phyloP scores from a whole-genome alignment of 2,329 filamentous ascomycete genomes.

The Sphaerulina musiva region DNA sequence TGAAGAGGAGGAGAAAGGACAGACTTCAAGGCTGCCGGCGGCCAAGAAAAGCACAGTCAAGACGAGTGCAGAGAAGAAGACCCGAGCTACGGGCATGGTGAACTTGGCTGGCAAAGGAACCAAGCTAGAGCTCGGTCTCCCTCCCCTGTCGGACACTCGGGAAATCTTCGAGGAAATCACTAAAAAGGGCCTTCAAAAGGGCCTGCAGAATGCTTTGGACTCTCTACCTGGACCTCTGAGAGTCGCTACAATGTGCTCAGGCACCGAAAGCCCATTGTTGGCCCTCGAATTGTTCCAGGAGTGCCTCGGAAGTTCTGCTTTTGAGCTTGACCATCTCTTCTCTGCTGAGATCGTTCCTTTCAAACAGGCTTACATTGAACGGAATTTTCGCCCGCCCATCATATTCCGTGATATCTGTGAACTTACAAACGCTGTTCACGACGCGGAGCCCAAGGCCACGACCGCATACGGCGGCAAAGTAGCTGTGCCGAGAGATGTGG shows the following conservation, averaged over 20 bases:
- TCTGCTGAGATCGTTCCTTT: slow-evolving; percentile 43
- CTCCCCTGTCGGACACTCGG: slow-evolving; percentile 43
- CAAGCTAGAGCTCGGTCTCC: slow-evolving; percentile 31
- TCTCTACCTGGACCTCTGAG: slow-evolving; percentile 36
- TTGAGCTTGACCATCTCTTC: slow-evolving; percentile 38
- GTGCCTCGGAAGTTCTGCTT: slow-evolving; percentile 23
- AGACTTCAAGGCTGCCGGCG: too few relatives aligned
- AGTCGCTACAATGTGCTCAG: slow-evolving; percentile 69
- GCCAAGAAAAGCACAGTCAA: too few relatives aligned
- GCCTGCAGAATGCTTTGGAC: not conserved
- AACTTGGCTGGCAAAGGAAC: not conserved
- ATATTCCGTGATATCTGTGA: slow-evolving; percentile 44
- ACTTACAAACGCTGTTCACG: slow-evolving; percentile 26
- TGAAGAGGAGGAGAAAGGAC: not conserved
- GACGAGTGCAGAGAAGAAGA: not conserved
- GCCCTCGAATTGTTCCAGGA: slow-evolving; percentile 53
- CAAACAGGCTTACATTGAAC: slow-evolving; percentile 45
- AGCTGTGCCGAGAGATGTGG: slow-evolving; percentile 51
- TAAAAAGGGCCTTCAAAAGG: slow-evolving; percentile 29
- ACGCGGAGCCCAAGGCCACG: slow-evolving; percentile 34
- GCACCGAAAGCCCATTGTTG: slow-evolving; percentile 67
- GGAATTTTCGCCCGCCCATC: slow-evolving; percentile 40
- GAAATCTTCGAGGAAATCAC: slow-evolving; percentile 49
- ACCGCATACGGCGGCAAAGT: slow-evolving; percentile 60
- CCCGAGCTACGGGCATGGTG: not conserved